Conservation (phyloP, 1,284 basidiomycete species). For the Fomitopsis schrenkii region DNA sequence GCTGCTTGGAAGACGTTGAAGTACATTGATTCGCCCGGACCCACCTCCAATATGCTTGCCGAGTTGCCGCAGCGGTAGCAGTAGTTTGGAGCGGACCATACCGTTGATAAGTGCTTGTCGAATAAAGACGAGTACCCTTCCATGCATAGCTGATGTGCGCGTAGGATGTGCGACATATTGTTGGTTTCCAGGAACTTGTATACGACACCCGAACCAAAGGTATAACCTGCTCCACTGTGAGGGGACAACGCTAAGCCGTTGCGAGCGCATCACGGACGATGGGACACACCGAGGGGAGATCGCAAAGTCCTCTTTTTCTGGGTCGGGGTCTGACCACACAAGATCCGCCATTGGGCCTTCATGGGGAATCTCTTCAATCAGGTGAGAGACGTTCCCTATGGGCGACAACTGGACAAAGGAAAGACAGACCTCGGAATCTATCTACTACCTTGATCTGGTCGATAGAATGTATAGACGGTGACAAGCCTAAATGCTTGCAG, state of each 20-base stretch:
- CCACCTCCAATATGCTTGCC: conserved; percentile 94
- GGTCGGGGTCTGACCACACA: conserved; percentile 99
- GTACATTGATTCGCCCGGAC: conserved; percentile 85
- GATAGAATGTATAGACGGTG: conserved; percentile 97
- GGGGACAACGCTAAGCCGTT: neutral
- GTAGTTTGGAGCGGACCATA: conserved; percentile 99
- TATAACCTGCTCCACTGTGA: conserved; percentile 93
- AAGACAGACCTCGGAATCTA: conserved; percentile 81
- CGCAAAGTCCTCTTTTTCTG: conserved; percentile 98
- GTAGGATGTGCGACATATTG: conserved; percentile 95
- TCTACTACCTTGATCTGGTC: conserved; percentile 99
- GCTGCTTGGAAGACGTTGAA: conserved; percentile 99
- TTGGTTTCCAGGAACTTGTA: conserved; percentile 95
- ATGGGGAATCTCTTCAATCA: conserved; percentile 86
- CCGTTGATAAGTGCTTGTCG: conserved; percentile 92
- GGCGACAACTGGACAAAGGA: conserved; percentile 7
- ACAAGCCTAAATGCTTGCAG: conserved; percentile 61
- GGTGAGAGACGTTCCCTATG: conserved; percentile 1
- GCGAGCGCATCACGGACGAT: conserved; percentile 5
- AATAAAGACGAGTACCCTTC: conserved; percentile 96
- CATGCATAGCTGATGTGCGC: conserved; percentile 99
- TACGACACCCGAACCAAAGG: conserved; percentile 98
- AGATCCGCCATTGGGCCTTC: conserved; percentile 99
- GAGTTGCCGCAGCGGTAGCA: conserved; percentile 98
- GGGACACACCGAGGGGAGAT: conserved; percentile 86